phyloP scores from a whole-genome alignment of 495 filamentous ascomycete species.

The Apiosordaria backusii region DNA sequence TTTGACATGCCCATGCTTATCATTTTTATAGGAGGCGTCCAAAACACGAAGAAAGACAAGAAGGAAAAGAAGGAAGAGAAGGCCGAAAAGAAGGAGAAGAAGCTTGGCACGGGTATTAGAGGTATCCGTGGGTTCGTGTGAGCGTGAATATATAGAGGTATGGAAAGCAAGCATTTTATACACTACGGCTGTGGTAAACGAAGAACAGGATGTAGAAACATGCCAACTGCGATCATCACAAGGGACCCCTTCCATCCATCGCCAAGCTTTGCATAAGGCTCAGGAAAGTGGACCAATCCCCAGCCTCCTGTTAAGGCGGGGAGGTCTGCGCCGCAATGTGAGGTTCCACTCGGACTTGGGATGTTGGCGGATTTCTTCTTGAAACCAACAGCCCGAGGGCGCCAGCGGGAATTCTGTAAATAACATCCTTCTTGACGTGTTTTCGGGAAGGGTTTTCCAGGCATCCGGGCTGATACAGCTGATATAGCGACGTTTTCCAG shows the following conservation, averaged over 20 bases:
- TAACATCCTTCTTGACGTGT: background rate
- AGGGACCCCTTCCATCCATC: constrained; percentile 5
- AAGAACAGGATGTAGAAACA: background rate
- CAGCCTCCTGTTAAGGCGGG: constrained; percentile 15
- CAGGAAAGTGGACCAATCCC: constrained; percentile 15
- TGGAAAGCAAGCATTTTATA: background rate
- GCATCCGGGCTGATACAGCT: background rate
- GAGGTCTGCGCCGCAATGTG: background rate
- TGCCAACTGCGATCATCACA: background rate
- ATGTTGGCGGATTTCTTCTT: background rate
- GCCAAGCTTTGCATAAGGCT: constrained; percentile 12
- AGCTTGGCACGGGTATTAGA: constrained; percentile 42
- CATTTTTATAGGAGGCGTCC: constrained; percentile 45
- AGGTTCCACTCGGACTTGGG: background rate
- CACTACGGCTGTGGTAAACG: background rate
- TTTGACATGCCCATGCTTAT: constrained; percentile 31
- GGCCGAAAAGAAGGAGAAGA: constrained; percentile 52
- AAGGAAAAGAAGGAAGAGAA: constrained; percentile 51
- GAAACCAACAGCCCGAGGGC: background rate
- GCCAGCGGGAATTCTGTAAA: background rate
- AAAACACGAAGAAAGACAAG: constrained; percentile 54
- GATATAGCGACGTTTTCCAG: background rate
- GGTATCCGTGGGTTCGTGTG: constrained; percentile 53
- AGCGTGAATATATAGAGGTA: constrained; percentile 4
- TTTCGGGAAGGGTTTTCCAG: background rate